Evolutionary conservation across 192 early-diverging fungal species (phyloP).

Genomic region (Backusella westeae): DNA sequence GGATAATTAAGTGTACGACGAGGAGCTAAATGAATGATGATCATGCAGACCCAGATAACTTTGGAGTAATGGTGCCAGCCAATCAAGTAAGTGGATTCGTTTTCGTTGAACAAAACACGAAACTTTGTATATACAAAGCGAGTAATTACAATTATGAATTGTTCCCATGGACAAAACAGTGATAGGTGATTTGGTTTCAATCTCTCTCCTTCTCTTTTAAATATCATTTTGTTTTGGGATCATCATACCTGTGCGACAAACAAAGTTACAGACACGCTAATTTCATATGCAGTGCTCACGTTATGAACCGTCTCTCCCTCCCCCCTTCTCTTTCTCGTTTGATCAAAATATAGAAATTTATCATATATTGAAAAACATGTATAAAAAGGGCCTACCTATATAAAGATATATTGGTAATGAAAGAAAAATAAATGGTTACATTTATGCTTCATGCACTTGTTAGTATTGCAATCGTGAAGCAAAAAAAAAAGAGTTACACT

Average conservation of each 20-base stretch:
- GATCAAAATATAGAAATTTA: neutral
- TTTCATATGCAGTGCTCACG: slow-evolving; percentile 6
- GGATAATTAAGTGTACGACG: neutral
- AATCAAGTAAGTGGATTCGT: neutral
- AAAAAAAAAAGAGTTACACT: neutral
- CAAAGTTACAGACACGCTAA: neutral
- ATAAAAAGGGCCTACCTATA: no score
- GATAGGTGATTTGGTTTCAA: neutral
- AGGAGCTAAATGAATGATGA: neutral
- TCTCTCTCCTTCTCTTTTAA: neutral
- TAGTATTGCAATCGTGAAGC: neutral
- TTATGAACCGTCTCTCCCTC: neutral
- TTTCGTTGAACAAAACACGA: slow-evolving; percentile 9
- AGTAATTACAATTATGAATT: neutral
- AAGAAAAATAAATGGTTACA: no score
- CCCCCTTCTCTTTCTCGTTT: neutral
- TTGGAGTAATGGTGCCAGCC: neutral
- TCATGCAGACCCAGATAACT: neutral
- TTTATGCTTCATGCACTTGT: neutral
- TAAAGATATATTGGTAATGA: no score
- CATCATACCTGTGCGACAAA: neutral
- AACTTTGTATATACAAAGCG: neutral
- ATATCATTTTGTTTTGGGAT: neutral
- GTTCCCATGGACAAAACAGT: neutral
- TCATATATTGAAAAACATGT: no score